Evolutionary conservation across 371 early-diverging fungal genomes (phyloP).

Genomic region (Mortierella sp.): DNA sequence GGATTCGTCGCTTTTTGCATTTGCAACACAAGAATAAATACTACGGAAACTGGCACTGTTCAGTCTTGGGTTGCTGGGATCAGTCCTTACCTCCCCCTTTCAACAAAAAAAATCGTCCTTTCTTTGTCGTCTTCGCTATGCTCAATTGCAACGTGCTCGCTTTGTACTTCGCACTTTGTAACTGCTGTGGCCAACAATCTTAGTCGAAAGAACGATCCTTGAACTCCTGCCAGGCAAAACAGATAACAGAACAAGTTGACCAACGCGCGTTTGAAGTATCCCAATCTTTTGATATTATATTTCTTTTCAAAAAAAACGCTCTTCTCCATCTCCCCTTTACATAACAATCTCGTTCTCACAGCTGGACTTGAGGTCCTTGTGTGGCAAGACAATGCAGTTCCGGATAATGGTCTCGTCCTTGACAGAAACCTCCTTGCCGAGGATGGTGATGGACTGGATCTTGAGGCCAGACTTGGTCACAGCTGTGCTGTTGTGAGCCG

Average conservation of each 20-base stretch:
- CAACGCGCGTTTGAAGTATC: too few species aligned
- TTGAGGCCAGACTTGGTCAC: conserved; percentile 91
- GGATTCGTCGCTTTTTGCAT: not conserved
- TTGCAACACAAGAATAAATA: not conserved
- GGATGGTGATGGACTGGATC: conserved; percentile 91
- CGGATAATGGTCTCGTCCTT: conserved; percentile 93
- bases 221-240: too few species aligned
- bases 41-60: not conserved
- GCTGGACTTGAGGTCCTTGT: conserved; percentile 93
- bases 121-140: not conserved
- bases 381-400: conserved; percentile 96
- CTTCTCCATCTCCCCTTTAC: conserved; percentile 63
- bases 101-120: not conserved
- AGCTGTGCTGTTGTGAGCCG: conserved; percentile 69
- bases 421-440: conserved; percentile 92
- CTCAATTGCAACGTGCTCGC: not conserved
- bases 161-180: too few species aligned
- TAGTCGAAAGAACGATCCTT: too few species aligned
- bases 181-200: too few species aligned
- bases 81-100: not conserved
- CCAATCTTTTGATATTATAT: too few species aligned
- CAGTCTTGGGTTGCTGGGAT: not conserved
- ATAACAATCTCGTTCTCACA: conserved; percentile 96
- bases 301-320: not conserved
- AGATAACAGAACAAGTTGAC: too few species aligned